These are phyloP conservation scores for Rhododendron ferrugineum DNA, from an alignment of 148 eudicot genomes.

Conservation along the genomic window DNA sequence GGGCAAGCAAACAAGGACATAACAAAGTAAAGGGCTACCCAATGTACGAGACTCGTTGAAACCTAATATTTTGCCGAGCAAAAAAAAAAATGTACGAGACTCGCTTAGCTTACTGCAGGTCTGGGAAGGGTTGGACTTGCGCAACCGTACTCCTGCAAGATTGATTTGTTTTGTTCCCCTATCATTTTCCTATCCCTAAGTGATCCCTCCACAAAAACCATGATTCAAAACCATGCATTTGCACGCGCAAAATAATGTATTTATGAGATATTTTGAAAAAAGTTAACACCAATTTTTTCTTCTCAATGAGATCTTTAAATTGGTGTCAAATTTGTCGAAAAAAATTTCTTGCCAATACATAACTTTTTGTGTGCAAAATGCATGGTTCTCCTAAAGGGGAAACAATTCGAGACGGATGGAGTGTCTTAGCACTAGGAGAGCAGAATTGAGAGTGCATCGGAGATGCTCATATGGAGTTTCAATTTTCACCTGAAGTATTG, in stretches of 20 bases:
- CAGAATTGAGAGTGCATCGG: not conserved
- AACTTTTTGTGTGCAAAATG: not conserved
- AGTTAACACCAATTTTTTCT: not conserved
- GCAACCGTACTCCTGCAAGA: not conserved
- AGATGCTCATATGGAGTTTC: not conserved
- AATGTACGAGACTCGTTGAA: not conserved
- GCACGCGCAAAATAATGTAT: not conserved
- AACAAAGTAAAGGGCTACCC: not conserved
- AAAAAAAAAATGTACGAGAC: not conserved
- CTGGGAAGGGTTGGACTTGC: not conserved
- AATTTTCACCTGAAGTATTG: slow-evolving; percentile 50
- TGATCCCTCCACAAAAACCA: not conserved
- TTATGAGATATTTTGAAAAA: no score
- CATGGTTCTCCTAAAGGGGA: no score
- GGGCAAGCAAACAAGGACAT: not conserved
- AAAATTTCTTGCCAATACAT: not conserved
- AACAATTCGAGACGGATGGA: no score
- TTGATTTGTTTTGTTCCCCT: not conserved
- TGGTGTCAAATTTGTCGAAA: no score
- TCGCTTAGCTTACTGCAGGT: not conserved
- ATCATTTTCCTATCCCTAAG: not conserved
- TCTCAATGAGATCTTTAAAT: not conserved
- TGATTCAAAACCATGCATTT: not conserved
- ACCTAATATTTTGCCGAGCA: no score
- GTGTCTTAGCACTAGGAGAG: not conserved